Conservation (phyloP, 371 early-diverging fungal genomes). For the Mortierella sp. region DNA sequence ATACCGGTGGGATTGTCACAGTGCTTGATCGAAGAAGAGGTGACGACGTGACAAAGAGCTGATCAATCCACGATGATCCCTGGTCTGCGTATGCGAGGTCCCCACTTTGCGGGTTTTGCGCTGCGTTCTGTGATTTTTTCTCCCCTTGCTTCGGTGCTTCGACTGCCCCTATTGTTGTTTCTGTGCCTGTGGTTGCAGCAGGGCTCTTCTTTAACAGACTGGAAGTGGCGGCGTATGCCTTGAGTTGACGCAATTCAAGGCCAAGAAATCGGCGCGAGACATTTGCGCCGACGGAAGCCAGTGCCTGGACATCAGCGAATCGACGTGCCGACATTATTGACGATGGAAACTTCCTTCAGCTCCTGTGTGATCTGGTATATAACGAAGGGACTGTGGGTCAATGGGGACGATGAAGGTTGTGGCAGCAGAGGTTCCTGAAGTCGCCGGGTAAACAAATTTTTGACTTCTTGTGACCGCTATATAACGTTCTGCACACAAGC, state of each 20-base stretch:
- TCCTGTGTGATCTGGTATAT: no score
- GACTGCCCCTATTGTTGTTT: neutral
- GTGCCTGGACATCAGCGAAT: conserved; percentile 46
- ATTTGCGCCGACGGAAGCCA: conserved; percentile 29
- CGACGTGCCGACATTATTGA: conserved; percentile 52
- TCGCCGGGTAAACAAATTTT: no score
- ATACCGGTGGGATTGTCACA: neutral
- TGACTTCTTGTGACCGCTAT: no score
- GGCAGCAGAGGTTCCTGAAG: no score
- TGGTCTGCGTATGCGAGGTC: no score
- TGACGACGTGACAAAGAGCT: conserved; percentile 18
- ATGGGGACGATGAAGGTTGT: no score
- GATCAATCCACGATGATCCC: conserved; percentile 48
- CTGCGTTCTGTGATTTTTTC: neutral
- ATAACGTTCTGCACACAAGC: no score
- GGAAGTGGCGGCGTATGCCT: conserved; percentile 42
- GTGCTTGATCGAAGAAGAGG: conserved; percentile 6
- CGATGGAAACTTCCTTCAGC: no score
- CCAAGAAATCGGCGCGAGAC: conserved; percentile 37
- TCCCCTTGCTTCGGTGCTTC: neutral
- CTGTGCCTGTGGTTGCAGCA: neutral
- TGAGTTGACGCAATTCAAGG: conserved; percentile 38
- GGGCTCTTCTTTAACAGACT: conserved; percentile 27
- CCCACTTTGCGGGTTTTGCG: no score
- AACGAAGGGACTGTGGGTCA: no score